Percentiles rank a stretch among this genome's conserved stretches.
phyloP scores from a whole-genome alignment of 176 grass and related monocot species.

The Calamus simplicifolius region DNA sequence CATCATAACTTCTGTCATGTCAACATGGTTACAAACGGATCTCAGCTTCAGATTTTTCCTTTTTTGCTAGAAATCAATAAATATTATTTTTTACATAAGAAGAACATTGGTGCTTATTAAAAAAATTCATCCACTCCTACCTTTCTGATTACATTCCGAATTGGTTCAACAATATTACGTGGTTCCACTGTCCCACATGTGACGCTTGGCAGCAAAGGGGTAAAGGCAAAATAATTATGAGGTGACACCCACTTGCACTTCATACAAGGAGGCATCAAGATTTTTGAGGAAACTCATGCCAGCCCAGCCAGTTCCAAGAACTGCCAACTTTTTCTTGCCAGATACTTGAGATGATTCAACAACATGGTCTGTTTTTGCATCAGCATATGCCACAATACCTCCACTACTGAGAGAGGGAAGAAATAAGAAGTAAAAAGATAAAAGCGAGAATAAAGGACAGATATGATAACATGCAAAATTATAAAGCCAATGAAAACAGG shows the following conservation, averaged over 20 bases:
- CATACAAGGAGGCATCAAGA: slow-evolving; percentile 11
- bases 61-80: too few relatives aligned
- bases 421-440: too few relatives aligned
- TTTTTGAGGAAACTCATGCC: slow-evolving; percentile 14
- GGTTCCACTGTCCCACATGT: slow-evolving; percentile 15
- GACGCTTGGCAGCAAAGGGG: slow-evolving; percentile 12
- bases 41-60: too few relatives aligned
- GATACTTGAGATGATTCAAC: neutral
- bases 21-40: too few relatives aligned
- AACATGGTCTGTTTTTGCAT: neutral
- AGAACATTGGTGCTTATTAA: too few relatives aligned
- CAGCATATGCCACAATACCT: slow-evolving; percentile 7
- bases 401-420: neutral
- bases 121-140: neutral
- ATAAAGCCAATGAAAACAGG: too few relatives aligned
- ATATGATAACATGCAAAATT: too few relatives aligned
- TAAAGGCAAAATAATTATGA: slow-evolving; percentile 13
- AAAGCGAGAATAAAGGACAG: too few relatives aligned
- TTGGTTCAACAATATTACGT: slow-evolving; percentile 12
- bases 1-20: too few relatives aligned
- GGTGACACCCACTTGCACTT: slow-evolving; percentile 17
- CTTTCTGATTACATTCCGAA: slow-evolving; percentile 9
- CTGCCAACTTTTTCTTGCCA: slow-evolving; percentile 6
- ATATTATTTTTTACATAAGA: too few relatives aligned
- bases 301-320: slow-evolving; percentile 19